Conservation (phyloP, 225 moss, liverwort and hornwort genomes). For the Ulota crispa region DNA sequence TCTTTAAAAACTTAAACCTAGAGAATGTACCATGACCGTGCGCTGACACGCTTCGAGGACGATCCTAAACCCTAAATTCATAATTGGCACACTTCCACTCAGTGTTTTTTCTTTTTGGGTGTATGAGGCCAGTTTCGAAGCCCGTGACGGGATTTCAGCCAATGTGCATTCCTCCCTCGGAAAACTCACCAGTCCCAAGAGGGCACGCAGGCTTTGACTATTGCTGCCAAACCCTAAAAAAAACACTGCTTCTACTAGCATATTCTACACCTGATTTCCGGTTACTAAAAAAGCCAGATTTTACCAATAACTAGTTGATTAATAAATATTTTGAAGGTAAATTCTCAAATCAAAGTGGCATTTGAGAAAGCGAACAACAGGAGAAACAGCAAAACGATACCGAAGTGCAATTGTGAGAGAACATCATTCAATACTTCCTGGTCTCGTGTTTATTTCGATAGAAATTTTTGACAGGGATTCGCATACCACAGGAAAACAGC, state of each 20-base stretch:
- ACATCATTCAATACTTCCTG: background rate
- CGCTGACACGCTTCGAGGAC: background rate
- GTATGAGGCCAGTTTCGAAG: too few relatives aligned
- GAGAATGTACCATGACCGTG: background rate
- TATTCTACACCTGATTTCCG: background rate
- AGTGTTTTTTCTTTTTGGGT: too few relatives aligned
- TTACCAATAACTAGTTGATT: too few relatives aligned
- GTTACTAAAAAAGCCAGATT: background rate
- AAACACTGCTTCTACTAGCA: too few relatives aligned
- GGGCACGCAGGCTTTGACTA: too few relatives aligned
- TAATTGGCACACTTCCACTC: background rate
- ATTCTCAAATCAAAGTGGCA: background rate
- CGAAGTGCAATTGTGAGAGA: background rate
- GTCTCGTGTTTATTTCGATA: background rate
- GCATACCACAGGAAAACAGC: background rate
- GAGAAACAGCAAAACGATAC: background rate
- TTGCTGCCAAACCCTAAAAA: too few relatives aligned
- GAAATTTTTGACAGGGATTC: background rate
- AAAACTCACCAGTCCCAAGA: too few relatives aligned
- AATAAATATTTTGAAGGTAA: background rate
- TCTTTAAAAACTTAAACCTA: background rate
- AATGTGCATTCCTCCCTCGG: too few relatives aligned
- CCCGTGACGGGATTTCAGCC: too few relatives aligned
- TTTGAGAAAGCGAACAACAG: background rate
- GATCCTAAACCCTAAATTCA: background rate